A percentile compares a stretch with the other conserved stretches of the same genome.
These are phyloP conservation scores for Talaromyces atroroseus DNA, from an alignment of 2,329 filamentous ascomycete genomes.

Conservation along the genomic window DNA sequence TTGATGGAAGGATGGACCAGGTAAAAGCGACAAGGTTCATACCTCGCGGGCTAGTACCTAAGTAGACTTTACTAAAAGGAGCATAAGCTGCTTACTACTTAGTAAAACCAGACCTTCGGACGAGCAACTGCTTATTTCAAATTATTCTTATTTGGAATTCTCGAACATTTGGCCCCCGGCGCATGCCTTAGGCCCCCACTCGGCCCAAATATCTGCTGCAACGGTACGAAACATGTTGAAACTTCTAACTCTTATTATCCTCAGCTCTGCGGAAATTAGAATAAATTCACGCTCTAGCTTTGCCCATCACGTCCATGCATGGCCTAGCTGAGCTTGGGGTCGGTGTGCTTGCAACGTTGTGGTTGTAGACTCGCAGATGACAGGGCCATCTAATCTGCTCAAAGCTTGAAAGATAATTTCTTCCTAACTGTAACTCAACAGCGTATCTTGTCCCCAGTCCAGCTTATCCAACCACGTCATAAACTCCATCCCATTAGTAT, in stretches of 20 bases:
- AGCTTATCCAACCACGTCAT: slow-evolving; percentile 15
- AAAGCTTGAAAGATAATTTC: too few species aligned
- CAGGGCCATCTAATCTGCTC: too few species aligned
- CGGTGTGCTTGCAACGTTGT: not conserved
- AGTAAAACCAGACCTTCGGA: too few species aligned
- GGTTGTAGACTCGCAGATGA: not conserved
- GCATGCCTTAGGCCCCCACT: not conserved
- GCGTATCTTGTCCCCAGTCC: slow-evolving; percentile 15
- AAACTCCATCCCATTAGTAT: slow-evolving; percentile 7
- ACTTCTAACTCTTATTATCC: not conserved
- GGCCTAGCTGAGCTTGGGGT: not conserved
- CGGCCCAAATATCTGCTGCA: not conserved
- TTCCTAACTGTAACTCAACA: slow-evolving; percentile 7
- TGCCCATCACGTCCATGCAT: not conserved
- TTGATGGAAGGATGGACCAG: too few species aligned
- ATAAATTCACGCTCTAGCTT: not conserved
- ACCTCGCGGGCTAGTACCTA: too few species aligned
- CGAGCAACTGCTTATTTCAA: too few species aligned
- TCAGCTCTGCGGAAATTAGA: not conserved
- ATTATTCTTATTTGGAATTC: too few species aligned
- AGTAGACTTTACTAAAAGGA: too few species aligned
- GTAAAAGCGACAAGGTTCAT: too few species aligned
- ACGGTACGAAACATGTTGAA: slow-evolving; percentile 7
- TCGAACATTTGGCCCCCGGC: not conserved
- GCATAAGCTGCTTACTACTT: too few species aligned